Evolutionary conservation across 1,284 basidiomycete species (phyloP), one percentile per base, ranked within the genome.

Genomic region (Ustilago bromivora): DNA sequence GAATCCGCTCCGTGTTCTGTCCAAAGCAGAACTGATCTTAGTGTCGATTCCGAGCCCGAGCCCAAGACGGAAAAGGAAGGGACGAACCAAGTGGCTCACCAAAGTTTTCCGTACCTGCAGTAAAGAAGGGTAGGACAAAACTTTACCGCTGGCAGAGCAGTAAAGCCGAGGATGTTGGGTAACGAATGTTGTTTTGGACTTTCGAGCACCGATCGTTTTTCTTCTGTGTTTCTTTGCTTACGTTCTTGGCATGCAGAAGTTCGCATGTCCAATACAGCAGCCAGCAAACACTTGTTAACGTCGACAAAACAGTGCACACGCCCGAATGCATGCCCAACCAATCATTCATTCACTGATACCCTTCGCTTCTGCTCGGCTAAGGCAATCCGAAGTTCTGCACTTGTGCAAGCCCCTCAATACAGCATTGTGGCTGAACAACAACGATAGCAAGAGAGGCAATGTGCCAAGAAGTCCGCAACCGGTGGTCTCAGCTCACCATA

Each of bases 391-490:
- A 35, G 32, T 23, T 38, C 31, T 32, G 53, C 34, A 36, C 53
- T 53, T 31, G n/a, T 46, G 28, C 49, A 51, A 51, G 49, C 49
- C 49, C 28, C 49, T 9, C 19, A 23, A 53, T 13, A 53, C 51
- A 32, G 51, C 32, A n/a, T 10, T 17, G 23, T 51, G 32, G 17
- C 8, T 17, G n/a, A 23, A 28, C 23, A 7, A 49, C 19, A 19
- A 10, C 23, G 2, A 49, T n/a, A 49, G 13, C 1, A 28, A 32
- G 41, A 32, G 35, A 19, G 41, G n/a, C 3, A 35, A 40, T 40
- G 40, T 51, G 58, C 58, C 58, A 60, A 60, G 58, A 60, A 60
- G 47, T 60, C 35, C 58, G 58, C 47, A 34, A 46, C 58, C 35
- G 38, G 15, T 51, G 49, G 49, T 40, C 49, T 23, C 13, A 15